Conservation (phyloP, 148 eudicot species). For the Chenopodium suecicum region DNA sequence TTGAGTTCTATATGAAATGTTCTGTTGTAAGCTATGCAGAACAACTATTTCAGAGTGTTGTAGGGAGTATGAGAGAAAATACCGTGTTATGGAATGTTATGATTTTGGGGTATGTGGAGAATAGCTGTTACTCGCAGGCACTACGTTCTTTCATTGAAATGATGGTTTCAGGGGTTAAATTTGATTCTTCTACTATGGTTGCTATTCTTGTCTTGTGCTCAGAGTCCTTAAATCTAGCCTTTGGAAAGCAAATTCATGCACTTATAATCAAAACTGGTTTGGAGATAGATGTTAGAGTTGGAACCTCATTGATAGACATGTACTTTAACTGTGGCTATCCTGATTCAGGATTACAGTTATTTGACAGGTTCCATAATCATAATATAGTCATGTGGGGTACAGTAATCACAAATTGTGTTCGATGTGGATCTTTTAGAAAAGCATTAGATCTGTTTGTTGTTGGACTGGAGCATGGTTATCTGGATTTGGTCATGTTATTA, state of each 20-base stretch:
- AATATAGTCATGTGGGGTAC: conserved; percentile 42
- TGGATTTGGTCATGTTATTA: conserved; percentile 28
- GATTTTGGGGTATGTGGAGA: conserved; percentile 34
- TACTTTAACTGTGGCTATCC: conserved; percentile 29
- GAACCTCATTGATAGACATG: conserved; percentile 38
- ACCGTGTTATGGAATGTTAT: conserved; percentile 35
- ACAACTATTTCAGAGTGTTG: conserved; percentile 17
- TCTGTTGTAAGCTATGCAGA: conserved; percentile 21
- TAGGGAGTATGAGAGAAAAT: conserved; percentile 17
- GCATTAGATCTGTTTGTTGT: conserved; percentile 30
- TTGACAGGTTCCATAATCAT: conserved; percentile 17
- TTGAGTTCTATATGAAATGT: conserved; percentile 36
- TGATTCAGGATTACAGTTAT: conserved; percentile 26
- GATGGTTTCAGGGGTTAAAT: conserved; percentile 22
- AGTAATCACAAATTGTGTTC: conserved; percentile 31
- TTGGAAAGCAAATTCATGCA: conserved; percentile 36
- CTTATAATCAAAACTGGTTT: conserved; percentile 28
- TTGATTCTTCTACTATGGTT: conserved; percentile 33
- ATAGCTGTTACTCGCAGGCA: conserved; percentile 24
- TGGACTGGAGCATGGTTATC: conserved; percentile 22
- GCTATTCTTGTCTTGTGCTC: conserved; percentile 34
- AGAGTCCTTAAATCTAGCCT: conserved; percentile 21
- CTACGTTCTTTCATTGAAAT: conserved; percentile 18
- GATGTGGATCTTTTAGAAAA: conserved; percentile 30
- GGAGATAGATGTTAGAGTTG: conserved; percentile 34